Conservation (phyloP, 139 green algal species). For the Edaphochlamys debaryana region DNA sequence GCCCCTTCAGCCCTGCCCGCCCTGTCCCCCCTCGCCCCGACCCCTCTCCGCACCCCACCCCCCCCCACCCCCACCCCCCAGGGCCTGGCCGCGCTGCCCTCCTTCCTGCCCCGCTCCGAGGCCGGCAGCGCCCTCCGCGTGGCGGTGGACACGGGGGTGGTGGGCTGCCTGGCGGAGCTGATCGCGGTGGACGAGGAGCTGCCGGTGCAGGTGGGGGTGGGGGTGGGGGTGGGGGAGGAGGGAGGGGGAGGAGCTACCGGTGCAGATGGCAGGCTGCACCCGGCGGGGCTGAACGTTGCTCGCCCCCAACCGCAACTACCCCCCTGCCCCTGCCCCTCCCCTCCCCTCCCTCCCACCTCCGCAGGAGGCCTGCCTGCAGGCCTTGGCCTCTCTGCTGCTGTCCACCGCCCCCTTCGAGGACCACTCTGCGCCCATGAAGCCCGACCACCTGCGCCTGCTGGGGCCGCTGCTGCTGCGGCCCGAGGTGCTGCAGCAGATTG, state of each 20-base stretch:
- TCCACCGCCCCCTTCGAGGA: conserved; percentile 21
- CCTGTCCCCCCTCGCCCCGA: too few relatives aligned
- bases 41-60: too few relatives aligned
- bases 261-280: too few relatives aligned
- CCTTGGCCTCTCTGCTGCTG: conserved; percentile 25
- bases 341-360: neutral
- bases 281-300: too few relatives aligned
- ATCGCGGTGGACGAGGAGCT: neutral
- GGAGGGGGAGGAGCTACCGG: too few relatives aligned
- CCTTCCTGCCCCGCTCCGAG: conserved; percentile 13
- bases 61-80: too few relatives aligned
- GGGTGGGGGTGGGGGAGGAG: neutral
- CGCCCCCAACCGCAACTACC: too few relatives aligned
- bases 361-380: conserved; percentile 32
- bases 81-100: conserved; percentile 15
- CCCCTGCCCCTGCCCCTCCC: too few relatives aligned
- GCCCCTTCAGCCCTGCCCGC: too few relatives aligned
- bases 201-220: neutral
- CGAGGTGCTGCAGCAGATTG: conserved; percentile 18
- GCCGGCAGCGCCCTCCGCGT: neutral
- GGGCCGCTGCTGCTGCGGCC: neutral
- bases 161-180: neutral
- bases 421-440: conserved; percentile 4
- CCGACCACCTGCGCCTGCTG: conserved; percentile 12
- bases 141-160: conserved; percentile 14